Percentiles rank a stretch among this genome's conserved stretches.
phyloP scores from a whole-genome alignment of 148 eudicot genomes.

The Nyssa sinensis region DNA sequence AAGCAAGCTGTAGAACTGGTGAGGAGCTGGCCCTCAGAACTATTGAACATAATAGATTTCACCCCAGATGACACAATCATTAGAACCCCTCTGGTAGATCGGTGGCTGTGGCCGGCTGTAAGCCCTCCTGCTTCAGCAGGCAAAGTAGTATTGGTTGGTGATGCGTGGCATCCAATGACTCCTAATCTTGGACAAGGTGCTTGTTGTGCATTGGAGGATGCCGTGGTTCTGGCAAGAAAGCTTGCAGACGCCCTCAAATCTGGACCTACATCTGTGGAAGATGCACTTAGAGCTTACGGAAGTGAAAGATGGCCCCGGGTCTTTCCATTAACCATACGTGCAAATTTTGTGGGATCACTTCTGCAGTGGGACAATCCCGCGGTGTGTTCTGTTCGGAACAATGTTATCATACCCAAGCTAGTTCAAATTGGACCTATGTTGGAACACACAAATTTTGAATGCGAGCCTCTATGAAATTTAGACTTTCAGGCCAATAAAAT shows the following conservation, averaged over 20 bases:
- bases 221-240: slow-evolving; percentile 63
- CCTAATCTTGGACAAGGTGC: slow-evolving; percentile 99
- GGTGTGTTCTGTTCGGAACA: slow-evolving; percentile 56
- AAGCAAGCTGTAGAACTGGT: slow-evolving; percentile 51
- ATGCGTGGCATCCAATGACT: slow-evolving; percentile 99
- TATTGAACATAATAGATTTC: slow-evolving; percentile 41
- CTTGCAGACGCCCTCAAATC: slow-evolving; percentile 44
- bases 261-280: slow-evolving; percentile 43
- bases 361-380: slow-evolving; percentile 68
- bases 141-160: slow-evolving; percentile 82
- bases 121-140: slow-evolving; percentile 67
- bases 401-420: slow-evolving; percentile 59
- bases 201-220: slow-evolving; percentile 85
- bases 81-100: slow-evolving; percentile 58
- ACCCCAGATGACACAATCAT: slow-evolving; percentile 64
- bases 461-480: slow-evolving; percentile 34
- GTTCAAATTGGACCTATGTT: slow-evolving; percentile 53
- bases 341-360: slow-evolving; percentile 71
- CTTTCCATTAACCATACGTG: slow-evolving; percentile 60
- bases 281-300: slow-evolving; percentile 60
- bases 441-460: slow-evolving; percentile 67
- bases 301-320: slow-evolving; percentile 68
- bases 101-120: slow-evolving; percentile 86
- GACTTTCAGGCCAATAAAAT: background rate
- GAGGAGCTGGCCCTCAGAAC: slow-evolving; percentile 54